Conservation (phyloP, 2,329 filamentous ascomycete genomes). For the Fusarium agapanthi region DNA sequence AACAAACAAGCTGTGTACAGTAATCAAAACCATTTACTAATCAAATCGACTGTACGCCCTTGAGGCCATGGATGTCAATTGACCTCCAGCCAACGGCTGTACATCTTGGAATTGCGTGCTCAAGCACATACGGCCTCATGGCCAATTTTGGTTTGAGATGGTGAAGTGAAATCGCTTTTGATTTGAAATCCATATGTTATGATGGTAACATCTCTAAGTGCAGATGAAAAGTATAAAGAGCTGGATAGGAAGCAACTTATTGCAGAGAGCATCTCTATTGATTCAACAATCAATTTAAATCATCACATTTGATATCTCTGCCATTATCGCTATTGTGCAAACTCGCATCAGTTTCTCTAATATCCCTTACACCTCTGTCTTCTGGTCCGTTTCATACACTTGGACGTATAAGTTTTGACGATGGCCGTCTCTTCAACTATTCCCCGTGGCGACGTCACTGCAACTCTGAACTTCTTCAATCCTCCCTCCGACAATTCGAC, state of each 20-base stretch:
- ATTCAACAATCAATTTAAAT: background rate
- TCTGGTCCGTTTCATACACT: background rate
- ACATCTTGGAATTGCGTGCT: slow-evolving; percentile 40
- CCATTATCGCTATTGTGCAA: background rate
- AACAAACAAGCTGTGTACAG: slow-evolving; percentile 16
- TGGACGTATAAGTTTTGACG: slow-evolving; percentile 5
- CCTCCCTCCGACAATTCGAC: slow-evolving; percentile 66
- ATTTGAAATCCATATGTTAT: slow-evolving; percentile 42
- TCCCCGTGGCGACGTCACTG: slow-evolving; percentile 68
- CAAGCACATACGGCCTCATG: slow-evolving; percentile 24
- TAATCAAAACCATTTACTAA: slow-evolving; percentile 40
- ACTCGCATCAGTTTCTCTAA: background rate
- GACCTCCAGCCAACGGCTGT: slow-evolving; percentile 32
- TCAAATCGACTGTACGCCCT: slow-evolving; percentile 26
- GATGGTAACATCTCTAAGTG: background rate
- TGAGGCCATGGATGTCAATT: slow-evolving; percentile 8
- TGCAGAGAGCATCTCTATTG: background rate
- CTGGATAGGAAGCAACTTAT: slow-evolving; percentile 1
- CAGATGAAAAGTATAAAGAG: slow-evolving; percentile 30
- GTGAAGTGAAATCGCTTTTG: slow-evolving; percentile 27
- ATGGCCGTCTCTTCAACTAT: slow-evolving; percentile 55
- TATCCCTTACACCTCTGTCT: background rate
- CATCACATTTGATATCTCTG: background rate
- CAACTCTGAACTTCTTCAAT: slow-evolving; percentile 71
- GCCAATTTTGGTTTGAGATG: slow-evolving; percentile 20